phyloP scores from a whole-genome alignment of 2,329 filamentous ascomycete species.

The Hymenoscyphus fructigenus region DNA sequence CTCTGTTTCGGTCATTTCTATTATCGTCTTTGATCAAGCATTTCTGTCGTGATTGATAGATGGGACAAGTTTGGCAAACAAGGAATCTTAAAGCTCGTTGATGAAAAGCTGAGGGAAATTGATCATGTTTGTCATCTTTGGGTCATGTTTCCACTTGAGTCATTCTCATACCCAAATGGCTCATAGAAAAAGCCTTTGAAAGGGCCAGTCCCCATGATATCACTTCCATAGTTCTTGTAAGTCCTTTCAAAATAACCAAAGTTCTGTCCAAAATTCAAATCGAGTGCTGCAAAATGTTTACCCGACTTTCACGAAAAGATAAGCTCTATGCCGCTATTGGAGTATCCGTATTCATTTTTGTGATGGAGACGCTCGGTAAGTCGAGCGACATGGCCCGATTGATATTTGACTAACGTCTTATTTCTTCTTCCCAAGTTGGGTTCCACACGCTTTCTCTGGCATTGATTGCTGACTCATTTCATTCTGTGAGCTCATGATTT shows the following conservation, averaged over 20 bases:
- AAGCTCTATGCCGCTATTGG: neutral
- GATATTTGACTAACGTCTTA: neutral
- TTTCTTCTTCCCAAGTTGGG: slow-evolving; percentile 48
- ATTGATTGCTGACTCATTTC: slow-evolving; percentile 74
- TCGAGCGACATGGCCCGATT: neutral
- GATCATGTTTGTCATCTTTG: neutral
- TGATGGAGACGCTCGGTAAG: neutral
- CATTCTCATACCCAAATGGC: neutral
- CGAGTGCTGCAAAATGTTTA: neutral
- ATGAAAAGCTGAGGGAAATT: neutral
- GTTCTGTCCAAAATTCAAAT: neutral
- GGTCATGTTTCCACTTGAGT: neutral
- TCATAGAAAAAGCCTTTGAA: neutral
- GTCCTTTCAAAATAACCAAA: neutral
- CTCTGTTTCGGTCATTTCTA: neutral
- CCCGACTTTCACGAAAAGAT: neutral
- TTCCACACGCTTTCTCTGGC: slow-evolving; percentile 71
- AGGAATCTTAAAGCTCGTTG: neutral
- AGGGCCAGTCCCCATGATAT: neutral
- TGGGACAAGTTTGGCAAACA: neutral
- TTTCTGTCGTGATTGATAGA: neutral
- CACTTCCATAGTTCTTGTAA: neutral
- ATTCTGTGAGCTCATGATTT: slow-evolving; percentile 55
- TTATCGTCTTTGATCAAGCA: neutral
- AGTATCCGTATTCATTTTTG: neutral